Conservation (phyloP, 2,329 filamentous ascomycete genomes). For the Pseudogymnoascus sp. region DNA sequence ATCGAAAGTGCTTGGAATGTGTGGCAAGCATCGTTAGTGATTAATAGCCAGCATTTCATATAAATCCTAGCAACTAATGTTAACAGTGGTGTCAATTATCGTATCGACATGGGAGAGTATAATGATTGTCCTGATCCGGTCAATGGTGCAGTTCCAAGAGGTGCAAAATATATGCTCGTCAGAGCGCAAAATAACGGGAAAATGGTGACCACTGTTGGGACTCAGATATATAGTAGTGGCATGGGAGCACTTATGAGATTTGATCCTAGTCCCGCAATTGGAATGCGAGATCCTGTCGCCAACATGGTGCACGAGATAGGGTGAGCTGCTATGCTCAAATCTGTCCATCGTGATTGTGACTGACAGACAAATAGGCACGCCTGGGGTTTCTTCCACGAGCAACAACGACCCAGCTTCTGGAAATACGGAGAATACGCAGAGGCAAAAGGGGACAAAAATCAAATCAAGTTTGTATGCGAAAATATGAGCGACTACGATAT, state of each 20-base stretch:
- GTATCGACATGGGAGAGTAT: constrained; percentile 10
- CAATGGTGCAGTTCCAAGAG: background rate
- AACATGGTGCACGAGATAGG: constrained; percentile 12
- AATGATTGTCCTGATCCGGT: background rate
- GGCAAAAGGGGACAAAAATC: background rate
- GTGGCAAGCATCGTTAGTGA: constrained; percentile 3
- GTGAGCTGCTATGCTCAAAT: background rate
- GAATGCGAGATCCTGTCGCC: constrained; percentile 5
- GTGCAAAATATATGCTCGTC: background rate
- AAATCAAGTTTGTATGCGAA: constrained; percentile 4
- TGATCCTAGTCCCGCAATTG: background rate
- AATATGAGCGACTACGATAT: background rate
- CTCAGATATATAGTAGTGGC: background rate
- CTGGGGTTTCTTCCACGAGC: constrained; percentile 11
- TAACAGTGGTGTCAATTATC: constrained; percentile 4
- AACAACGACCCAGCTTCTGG: constrained; percentile 8
- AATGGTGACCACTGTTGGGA: background rate
- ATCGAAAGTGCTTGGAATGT: background rate
- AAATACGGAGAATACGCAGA: background rate
- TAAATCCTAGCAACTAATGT: background rate
- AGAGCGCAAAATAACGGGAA: background rate
- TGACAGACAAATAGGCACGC: background rate
- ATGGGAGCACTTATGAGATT: background rate
- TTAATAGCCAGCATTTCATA: background rate
- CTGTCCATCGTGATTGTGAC: background rate